Evolutionary conservation across 2,329 filamentous ascomycete species (phyloP), one percentile per base, ranked within the genome.

Genomic region (Epichloe aotearoae): DNA sequence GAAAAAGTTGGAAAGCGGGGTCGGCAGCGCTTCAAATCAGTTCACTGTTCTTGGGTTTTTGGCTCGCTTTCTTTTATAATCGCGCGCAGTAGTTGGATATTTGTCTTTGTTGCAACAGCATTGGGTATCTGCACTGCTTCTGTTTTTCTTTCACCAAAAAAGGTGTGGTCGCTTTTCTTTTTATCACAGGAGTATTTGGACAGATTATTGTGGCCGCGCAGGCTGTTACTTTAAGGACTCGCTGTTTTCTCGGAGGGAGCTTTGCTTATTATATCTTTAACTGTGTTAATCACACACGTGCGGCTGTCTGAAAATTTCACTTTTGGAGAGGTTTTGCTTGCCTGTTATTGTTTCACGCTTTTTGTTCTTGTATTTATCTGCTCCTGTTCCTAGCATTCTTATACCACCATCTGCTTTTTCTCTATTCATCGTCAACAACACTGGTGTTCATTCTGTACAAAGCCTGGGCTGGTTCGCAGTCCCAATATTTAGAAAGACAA

Each of bases 11-110:
- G 8, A n/a, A 19, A 40, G 49, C 52, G 43, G 41, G 42, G 43
- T 17, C 42, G 52, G 52, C 49, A 51, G 49, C 49, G 50, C 40
- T 50, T 36, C 14, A 46, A 46, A 23, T 20, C 50, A 39, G 46
- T 23, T 53, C 50, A 47, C 50, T 47, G 33, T 55, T 56, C 52
- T 53, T 52, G 49, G 40, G 52, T 49, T 49, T 57, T 26, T 53
- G 51, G 46, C 43, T 54, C 17, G 1, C 14, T 49, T 52, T 55
- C 11, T 50, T 49, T 52, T 42, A 38, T 51, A 8, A 38, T 20
- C 2, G 19, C 40, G 40, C 40, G n/a, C 40, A 11, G 6, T 15
- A 26, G 19, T 42, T 23, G 40, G 40, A 17, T 42, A 23, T 14
- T n/a, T 49, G 7, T 41, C 17, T 15, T 26, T 30, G 6, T 46